Evolutionary conservation across 2,329 filamentous ascomycete genomes (phyloP).

Genomic region (Fusarium musae): DNA sequence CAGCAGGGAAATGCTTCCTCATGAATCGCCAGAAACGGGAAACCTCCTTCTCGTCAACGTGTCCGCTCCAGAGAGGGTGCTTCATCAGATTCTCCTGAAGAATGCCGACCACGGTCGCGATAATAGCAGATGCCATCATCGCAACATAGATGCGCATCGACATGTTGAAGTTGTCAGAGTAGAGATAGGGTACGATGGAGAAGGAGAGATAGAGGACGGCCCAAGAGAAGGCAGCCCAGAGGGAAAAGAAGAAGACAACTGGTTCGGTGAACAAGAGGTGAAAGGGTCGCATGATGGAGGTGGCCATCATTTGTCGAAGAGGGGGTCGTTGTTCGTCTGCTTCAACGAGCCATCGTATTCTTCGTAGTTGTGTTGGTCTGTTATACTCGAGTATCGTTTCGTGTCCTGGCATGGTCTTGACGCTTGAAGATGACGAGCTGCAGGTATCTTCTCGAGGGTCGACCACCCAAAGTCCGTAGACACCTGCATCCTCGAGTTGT

Average conservation of each 20-base stretch:
- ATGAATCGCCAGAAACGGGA: constrained; percentile 58
- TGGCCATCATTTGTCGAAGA: constrained; percentile 74
- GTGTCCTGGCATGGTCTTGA: constrained; percentile 23
- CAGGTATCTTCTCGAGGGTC: constrained; percentile 12
- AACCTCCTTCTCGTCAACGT: constrained; percentile 32
- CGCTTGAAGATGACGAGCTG: constrained; percentile 38
- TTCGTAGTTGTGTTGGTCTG: constrained; percentile 42
- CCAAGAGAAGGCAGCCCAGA: constrained; percentile 93
- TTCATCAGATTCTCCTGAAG: constrained; percentile 75
- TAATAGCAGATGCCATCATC: constrained; percentile 72
- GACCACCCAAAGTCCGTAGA: constrained; percentile 59
- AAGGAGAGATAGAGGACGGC: constrained; percentile 89
- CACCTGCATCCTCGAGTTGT: constrained; percentile 72
- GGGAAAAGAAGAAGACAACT: constrained; percentile 85
- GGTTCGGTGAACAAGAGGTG: constrained; percentile 80
- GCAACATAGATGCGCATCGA: constrained; percentile 78
- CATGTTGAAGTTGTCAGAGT: constrained; percentile 71
- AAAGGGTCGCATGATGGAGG: constrained; percentile 83
- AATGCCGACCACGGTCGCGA: constrained; percentile 76
- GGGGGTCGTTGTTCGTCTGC: constrained; percentile 80
- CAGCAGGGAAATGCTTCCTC: constrained; percentile 58
- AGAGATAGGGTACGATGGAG: constrained; percentile 82
- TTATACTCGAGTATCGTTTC: constrained; percentile 14
- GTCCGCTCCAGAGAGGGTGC: constrained; percentile 50
- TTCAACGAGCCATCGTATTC: constrained; percentile 83